A percentile compares a stretch with the other conserved stretches of the same genome.
Conservation (phyloP, 345 rosid genomes). For the Linum lewisii region DNA sequence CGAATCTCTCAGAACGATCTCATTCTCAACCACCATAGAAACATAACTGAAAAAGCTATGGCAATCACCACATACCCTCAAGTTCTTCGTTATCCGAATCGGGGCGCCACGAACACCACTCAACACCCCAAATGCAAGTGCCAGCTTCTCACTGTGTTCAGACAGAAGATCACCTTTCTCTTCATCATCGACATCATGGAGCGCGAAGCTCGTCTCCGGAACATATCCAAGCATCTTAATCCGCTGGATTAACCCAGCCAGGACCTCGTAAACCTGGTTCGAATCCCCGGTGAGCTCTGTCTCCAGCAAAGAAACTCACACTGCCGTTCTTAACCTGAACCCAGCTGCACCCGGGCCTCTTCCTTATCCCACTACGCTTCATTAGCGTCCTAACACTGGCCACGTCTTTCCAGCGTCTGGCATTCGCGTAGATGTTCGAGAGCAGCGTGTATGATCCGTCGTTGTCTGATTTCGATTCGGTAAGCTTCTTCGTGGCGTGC, state of each 20-base stretch:
- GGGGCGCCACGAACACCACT: conserved; percentile 47
- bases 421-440: conserved; percentile 74
- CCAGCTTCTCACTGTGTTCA: conserved; percentile 81
- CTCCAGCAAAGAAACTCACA: conserved; percentile 66
- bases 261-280: conserved; percentile 42
- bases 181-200: conserved; percentile 86
- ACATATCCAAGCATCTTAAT: conserved; percentile 72
- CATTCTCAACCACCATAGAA: conserved; percentile 52
- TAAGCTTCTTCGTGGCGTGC: conserved; percentile 41
- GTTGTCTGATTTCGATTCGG: conserved; percentile 41
- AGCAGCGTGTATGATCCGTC: conserved; percentile 74
- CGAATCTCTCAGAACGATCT: conserved; percentile 74
- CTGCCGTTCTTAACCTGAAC: conserved; percentile 70
- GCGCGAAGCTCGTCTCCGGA: conserved; percentile 70
- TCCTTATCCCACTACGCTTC: conserved; percentile 53
- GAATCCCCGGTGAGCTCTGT: conserved; percentile 53
- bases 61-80: conserved; percentile 79
- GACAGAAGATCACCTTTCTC: conserved; percentile 69
- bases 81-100: conserved; percentile 65
- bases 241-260: conserved; percentile 42
- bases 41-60: conserved; percentile 62
- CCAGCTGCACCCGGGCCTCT: conserved; percentile 92
- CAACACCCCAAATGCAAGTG: conserved; percentile 68
- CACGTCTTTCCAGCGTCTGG: conserved; percentile 81
- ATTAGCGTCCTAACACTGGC: conserved; percentile 58